phyloP scores from a whole-genome alignment of 352 stramenopile genomes.

The Globisporangium uncinulatum region DNA sequence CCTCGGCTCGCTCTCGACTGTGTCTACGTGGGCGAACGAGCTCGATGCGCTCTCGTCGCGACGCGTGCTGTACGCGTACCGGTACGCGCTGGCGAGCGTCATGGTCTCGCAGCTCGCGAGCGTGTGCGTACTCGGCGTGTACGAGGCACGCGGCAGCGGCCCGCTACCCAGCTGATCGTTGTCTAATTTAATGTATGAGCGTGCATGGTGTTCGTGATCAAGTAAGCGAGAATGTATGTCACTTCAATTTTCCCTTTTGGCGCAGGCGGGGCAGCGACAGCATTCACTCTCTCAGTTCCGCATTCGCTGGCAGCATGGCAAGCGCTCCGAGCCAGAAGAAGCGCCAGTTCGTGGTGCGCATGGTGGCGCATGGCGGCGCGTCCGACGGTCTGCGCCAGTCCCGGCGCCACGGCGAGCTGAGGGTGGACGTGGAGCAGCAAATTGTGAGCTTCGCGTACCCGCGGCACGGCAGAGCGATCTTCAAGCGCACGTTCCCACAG shows the following conservation, averaged over 20 bases:
- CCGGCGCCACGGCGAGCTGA: constrained; percentile 33
- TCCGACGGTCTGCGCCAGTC: constrained; percentile 22
- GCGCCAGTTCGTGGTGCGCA: constrained; percentile 6
- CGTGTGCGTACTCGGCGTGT: constrained; percentile 53
- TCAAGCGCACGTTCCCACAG: constrained; percentile 44
- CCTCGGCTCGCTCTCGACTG: constrained; percentile 60
- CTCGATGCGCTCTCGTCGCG: constrained; percentile 41
- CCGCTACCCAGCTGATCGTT: constrained; percentile 21
- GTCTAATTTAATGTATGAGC: constrained; percentile 2
- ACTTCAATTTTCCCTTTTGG: constrained; percentile 1
- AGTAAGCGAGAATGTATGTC: neutral
- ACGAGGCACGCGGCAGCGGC: constrained; percentile 27
- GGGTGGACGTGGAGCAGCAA: constrained; percentile 23
- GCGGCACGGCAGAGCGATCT: constrained; percentile 23
- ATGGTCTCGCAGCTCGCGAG: constrained; percentile 47
- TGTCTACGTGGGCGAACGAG: constrained; percentile 66
- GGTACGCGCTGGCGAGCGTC: constrained; percentile 41
- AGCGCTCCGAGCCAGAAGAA: neutral
- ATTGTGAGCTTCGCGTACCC: constrained; percentile 42
- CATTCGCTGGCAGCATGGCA: neutral
- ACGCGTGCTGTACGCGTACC: constrained; percentile 43
- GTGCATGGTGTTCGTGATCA: neutral
- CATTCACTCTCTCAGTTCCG: neutral
- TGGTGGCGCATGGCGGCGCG: constrained; percentile 6
- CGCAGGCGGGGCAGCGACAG: neutral